phyloP scores from a whole-genome alignment of 768 basidiomycete genomes.

The Botryobasidium botryosum region DNA sequence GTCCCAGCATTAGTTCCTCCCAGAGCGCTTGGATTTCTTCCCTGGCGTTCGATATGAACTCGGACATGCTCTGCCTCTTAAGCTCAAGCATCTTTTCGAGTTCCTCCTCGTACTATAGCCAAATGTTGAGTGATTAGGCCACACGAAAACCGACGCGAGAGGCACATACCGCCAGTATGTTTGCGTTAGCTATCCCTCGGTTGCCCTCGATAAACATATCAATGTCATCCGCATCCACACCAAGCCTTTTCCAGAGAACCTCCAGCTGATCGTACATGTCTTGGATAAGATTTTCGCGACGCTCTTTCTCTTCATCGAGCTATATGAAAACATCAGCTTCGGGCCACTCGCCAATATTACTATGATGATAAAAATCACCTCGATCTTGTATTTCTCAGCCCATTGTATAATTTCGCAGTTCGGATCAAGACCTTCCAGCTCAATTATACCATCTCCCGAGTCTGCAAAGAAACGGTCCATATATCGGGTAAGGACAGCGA shows the following conservation, averaged over 20 bases:
- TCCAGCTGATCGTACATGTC: constrained; percentile 88
- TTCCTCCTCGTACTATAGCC: constrained; percentile 58
- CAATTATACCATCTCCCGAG: constrained; percentile 31
- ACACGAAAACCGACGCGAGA: not conserved
- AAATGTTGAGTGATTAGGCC: not conserved
- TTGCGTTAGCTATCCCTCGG: constrained; percentile 63
- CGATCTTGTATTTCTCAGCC: constrained; percentile 37
- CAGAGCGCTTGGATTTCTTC: constrained; percentile 66
- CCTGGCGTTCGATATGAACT: constrained; percentile 68
- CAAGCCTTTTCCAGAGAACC: constrained; percentile 75
- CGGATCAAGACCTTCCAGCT: constrained; percentile 65
- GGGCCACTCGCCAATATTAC: not conserved
- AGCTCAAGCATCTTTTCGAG: constrained; percentile 78
- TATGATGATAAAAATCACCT: constrained; percentile 16
- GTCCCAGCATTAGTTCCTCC: constrained; percentile 74
- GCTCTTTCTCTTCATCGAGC: constrained; percentile 55
- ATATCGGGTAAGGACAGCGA: constrained; percentile 44
- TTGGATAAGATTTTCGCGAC: constrained; percentile 74
- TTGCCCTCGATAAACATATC: constrained; percentile 81
- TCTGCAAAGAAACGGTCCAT: constrained; percentile 40
- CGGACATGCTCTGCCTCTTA: constrained; percentile 72
- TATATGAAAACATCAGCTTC: constrained; percentile 4
- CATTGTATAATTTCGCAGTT: constrained; percentile 57
- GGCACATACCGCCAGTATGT: constrained; percentile 39
- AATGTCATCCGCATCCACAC: constrained; percentile 62